phyloP scores from a whole-genome alignment of 768 basidiomycete species.

The Termitomyces heimii region DNA sequence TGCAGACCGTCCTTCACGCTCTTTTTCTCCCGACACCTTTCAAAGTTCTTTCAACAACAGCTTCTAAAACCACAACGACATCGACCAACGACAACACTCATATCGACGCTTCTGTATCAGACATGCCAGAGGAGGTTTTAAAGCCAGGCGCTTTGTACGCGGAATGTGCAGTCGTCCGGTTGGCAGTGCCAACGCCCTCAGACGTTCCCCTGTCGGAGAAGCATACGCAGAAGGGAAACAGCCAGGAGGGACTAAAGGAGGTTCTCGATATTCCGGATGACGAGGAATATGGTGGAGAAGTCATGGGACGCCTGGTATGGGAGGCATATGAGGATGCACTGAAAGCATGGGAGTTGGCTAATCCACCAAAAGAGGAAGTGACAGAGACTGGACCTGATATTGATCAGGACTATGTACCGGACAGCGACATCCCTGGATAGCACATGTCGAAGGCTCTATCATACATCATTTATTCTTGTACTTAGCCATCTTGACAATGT shows the following conservation, averaged over 20 bases:
- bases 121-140: slow-evolving; percentile 53
- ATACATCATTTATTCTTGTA: background rate
- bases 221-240: slow-evolving; percentile 17
- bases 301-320: slow-evolving; percentile 66
- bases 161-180: slow-evolving; percentile 61
- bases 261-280: slow-evolving; percentile 46
- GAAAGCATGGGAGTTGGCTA: slow-evolving; percentile 57
- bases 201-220: slow-evolving; percentile 16
- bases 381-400: slow-evolving; percentile 10
- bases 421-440: slow-evolving; percentile 4
- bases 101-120: slow-evolving; percentile 14
- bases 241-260: slow-evolving; percentile 21
- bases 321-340: slow-evolving; percentile 65
- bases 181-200: slow-evolving; percentile 28
- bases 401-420: slow-evolving; percentile 5
- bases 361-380: slow-evolving; percentile 17
- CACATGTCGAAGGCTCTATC: background rate
- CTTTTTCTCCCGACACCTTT: slow-evolving; percentile 81
- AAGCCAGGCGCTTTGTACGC: slow-evolving; percentile 75
- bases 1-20: slow-evolving; percentile 78
- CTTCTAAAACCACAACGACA: background rate
- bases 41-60: slow-evolving; percentile 39
- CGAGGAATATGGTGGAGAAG: slow-evolving; percentile 66
- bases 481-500: background rate
- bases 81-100: slow-evolving; percentile 1